A percentile compares a stretch with the other conserved stretches of the same genome.
Conservation (phyloP, 2,329 filamentous ascomycete species). For the Pseudocercospora eumusae region DNA sequence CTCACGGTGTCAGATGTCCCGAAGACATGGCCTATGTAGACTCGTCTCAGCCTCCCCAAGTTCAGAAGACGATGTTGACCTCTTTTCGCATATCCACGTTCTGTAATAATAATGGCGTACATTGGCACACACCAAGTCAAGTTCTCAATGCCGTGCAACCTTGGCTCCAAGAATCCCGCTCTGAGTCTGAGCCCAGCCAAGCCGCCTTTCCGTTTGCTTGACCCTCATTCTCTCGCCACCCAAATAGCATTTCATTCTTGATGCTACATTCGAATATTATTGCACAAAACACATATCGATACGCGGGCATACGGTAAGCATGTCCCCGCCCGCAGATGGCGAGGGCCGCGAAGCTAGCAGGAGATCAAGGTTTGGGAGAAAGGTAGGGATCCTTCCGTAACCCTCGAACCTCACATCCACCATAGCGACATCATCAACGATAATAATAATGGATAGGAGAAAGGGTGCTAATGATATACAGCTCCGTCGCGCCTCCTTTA, state of each 20-base stretch:
- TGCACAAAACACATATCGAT: not conserved
- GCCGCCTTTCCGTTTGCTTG: conserved; percentile 8
- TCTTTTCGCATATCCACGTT: not conserved
- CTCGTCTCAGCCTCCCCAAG: no score
- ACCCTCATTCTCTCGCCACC: not conserved
- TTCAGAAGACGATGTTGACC: not conserved
- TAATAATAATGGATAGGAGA: not conserved
- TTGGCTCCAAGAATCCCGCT: not conserved
- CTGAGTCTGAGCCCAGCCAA: conserved; percentile 1
- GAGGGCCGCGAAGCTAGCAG: conserved; percentile 14
- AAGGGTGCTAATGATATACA: conserved; percentile 16
- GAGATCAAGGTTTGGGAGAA: conserved; percentile 19
- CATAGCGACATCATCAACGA: not conserved
- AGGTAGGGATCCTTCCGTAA: conserved; percentile 15
- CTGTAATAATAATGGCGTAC: not conserved
- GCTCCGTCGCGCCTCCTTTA: conserved; percentile 80
- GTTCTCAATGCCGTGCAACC: not conserved
- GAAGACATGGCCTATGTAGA: no score
- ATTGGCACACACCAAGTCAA: not conserved
- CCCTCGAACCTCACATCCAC: not conserved
- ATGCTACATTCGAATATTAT: no score
- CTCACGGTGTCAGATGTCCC: no score
- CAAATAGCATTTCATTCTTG: not conserved
- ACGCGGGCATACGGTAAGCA: no score
- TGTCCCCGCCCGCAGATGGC: conserved; percentile 15